A percentile compares a stretch with the other conserved stretches of the same genome.
These are phyloP conservation scores for Tolypocladium ophioglossoides DNA, from an alignment of 2,329 filamentous ascomycete species.

Conservation along the genomic window DNA sequence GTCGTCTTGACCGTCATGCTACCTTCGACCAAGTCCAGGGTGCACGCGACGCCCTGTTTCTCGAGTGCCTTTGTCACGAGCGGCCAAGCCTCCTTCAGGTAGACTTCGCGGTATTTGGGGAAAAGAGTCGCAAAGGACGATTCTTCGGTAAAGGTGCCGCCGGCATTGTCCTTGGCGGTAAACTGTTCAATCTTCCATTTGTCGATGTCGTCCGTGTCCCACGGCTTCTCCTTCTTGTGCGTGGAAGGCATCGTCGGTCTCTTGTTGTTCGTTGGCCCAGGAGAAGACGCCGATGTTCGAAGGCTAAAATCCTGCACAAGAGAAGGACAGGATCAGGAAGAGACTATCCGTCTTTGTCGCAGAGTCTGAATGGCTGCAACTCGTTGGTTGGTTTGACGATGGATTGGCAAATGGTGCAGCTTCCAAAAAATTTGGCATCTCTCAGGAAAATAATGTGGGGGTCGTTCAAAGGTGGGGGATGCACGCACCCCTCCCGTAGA, in stretches of 20 bases:
- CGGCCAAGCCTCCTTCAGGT: constrained; percentile 88
- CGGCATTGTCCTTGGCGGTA: constrained; percentile 73
- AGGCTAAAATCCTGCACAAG: background rate
- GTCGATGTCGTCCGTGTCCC: constrained; percentile 95
- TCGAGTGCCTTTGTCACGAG: constrained; percentile 79
- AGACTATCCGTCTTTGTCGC: background rate
- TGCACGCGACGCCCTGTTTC: constrained; percentile 80
- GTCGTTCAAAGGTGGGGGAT: background rate
- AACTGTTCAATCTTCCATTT: constrained; percentile 93
- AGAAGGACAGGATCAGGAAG: background rate
- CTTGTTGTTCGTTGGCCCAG: background rate
- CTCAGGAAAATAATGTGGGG: background rate
- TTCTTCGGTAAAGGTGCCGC: constrained; percentile 83
- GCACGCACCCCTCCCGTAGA: background rate
- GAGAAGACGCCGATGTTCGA: background rate
- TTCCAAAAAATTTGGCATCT: background rate
- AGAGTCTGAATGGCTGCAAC: background rate
- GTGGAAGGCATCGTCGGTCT: constrained; percentile 65
- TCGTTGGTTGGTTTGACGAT: background rate
- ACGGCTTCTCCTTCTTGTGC: constrained; percentile 81
- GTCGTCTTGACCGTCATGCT: constrained; percentile 97
- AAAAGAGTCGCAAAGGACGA: constrained; percentile 82
- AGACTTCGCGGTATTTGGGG: constrained; percentile 92
- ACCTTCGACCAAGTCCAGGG: constrained; percentile 87
- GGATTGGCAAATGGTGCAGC: background rate